These are phyloP conservation scores for Euphorbia pulcherrima DNA, from an alignment of 345 rosid genomes.

Conservation along the genomic window DNA sequence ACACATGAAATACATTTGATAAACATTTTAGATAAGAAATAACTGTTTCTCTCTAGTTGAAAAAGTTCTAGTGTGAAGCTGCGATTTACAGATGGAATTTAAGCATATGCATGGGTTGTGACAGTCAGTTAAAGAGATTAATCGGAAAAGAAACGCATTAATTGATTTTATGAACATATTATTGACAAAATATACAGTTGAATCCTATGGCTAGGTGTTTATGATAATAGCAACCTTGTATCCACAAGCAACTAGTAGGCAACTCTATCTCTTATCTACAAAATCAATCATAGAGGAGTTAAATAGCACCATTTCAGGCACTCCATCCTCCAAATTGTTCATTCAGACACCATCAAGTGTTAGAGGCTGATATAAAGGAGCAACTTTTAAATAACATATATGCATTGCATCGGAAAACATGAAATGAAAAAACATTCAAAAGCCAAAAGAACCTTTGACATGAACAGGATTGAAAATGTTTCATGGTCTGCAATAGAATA, in stretches of 20 bases:
- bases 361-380: not conserved
- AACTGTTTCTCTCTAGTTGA: not conserved
- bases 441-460: not conserved
- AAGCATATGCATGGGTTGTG: not conserved
- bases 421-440: not conserved
- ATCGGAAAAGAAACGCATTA: not conserved
- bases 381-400: not conserved
- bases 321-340: not conserved
- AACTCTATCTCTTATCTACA: not conserved
- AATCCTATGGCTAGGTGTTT: conserved; percentile 4
- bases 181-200: not conserved
- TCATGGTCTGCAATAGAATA: not conserved
- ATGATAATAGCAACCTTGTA: not conserved
- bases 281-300: not conserved
- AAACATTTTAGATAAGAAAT: not conserved
- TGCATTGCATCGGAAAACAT: not conserved
- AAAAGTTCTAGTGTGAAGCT: not conserved
- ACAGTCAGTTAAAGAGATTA: not conserved
- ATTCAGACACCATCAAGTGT: not conserved
- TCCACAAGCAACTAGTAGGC: not conserved
- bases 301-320: not conserved
- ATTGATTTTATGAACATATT: not conserved
- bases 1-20: not conserved
- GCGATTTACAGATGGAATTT: not conserved
- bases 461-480: not conserved